Evolutionary conservation across 495 filamentous ascomycete species (phyloP), one percentile per base, ranked within the genome.

Genomic region (Daldinia grandis): DNA sequence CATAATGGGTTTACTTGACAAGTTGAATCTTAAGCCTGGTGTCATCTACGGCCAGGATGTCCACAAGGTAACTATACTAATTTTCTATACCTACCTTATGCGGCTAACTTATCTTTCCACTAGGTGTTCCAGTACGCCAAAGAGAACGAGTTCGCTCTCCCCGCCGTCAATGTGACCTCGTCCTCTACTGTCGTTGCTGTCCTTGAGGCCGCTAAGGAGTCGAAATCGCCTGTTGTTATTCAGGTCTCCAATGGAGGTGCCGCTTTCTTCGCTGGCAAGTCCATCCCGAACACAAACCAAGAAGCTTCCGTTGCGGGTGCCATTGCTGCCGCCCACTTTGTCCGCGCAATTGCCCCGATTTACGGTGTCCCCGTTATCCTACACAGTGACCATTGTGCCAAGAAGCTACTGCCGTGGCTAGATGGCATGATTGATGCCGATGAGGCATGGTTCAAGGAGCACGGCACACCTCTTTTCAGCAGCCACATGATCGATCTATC

Each of bases 401-500:
- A 92, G 90, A 95, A 96, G 87, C 89, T 96, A 54, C 87, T 95
- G 15, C 93, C 93, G 47, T 98, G 96, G 95, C 83, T 99, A 74
- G 95, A 98, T 79, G 95, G 95, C 74, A 94, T 99, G 90, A 81
- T 98, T 54, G 92, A 93, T 70, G 91, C 85, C 59, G 94, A 97
- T 78, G 96, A 99, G 89, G 83, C 81, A 58, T 93, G 94, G 85
- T 96, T 95, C 91, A 94, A 97, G 87, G 77, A 88, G 76, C 89
- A 96, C 80, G 92, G 92, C 80, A 90, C 94, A 80, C 95, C 96
- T 62, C 91, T 99, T 51, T 99, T 95, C 88, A 93, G 89, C 76
- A 89, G 84, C 74, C 95, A 99, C 87, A 98, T 99, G 95, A 97
- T 99, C 75, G 95, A 99, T 81, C 78, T 99, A 76, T 79, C 76